Conservation (phyloP, 345 rosid genomes). For the Limnanthes douglasii region DNA sequence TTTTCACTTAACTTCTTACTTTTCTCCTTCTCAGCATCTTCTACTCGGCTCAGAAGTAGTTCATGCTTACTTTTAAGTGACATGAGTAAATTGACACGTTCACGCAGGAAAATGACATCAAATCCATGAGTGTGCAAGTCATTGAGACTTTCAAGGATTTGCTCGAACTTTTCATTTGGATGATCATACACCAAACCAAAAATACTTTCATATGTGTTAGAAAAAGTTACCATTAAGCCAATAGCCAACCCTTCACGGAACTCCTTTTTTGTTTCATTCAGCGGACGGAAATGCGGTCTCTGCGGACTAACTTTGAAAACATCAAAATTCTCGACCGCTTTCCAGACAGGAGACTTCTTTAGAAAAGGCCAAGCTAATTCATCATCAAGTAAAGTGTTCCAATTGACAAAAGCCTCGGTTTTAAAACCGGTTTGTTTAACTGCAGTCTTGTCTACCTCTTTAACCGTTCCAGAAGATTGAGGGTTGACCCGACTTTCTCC, state of each 20-base stretch:
- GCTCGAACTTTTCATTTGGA: conserved; percentile 18
- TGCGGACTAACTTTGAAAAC: conserved; percentile 43
- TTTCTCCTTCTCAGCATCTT: too few relatives aligned
- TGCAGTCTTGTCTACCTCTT: too few relatives aligned
- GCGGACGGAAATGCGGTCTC: conserved; percentile 55
- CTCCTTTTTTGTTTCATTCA: conserved; percentile 39
- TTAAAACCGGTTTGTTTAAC: too few relatives aligned
- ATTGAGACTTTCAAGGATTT: conserved; percentile 33
- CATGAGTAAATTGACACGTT: conserved; percentile 27
- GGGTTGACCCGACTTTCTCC: too few relatives aligned
- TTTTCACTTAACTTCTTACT: too few relatives aligned
- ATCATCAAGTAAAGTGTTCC: too few relatives aligned
- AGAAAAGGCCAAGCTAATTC: conserved; percentile 45
- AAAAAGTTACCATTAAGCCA: conserved; percentile 54
- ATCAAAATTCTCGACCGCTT: conserved; percentile 47
- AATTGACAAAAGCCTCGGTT: too few relatives aligned
- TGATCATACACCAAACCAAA: conserved; percentile 19
- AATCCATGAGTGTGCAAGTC: conserved; percentile 57
- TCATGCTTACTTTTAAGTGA: conserved; percentile 30
- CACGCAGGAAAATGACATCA: conserved; percentile 20
- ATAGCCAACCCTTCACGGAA: conserved; percentile 73
- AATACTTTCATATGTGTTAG: conserved; percentile 39
- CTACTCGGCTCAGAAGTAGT: too few relatives aligned
- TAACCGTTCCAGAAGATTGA: too few relatives aligned
- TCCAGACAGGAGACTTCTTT: conserved; percentile 49